Evolutionary conservation across 805 yeast species (phyloP), one percentile per base, ranked within the genome.

Genomic region (Candida tammaniensis): DNA sequence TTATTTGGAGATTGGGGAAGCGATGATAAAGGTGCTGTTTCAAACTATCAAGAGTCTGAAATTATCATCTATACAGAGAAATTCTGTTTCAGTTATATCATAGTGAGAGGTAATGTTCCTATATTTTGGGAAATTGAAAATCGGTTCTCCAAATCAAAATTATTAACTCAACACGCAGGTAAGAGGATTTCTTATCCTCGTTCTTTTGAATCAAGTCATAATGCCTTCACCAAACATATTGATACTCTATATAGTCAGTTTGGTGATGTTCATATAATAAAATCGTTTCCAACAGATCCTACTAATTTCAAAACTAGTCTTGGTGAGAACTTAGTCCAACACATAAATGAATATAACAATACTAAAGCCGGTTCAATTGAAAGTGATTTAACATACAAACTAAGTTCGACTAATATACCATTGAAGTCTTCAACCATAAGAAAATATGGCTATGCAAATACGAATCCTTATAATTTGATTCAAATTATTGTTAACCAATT

Each of bases 1-100:
- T 51, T 75, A 13, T 75, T 74, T 48, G 82, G 82, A 1, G 75
- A 75, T 19, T 71, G 72, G 61, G 77, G 82, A 21, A 63, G 74
- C 46, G 82, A 76, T 47, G 81, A 76, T 40, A 70, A 71, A 25
- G 78, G 80, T 1, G 62, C 65, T 15, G 76, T 64, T 10, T 62
- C 78, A 3, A 74, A 75, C 44, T 74, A 61, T 46, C 72, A 66
- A 15, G 81, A 76, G 44, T 61, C 76, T 4, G 81, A 76, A 49
- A 49, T 74, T 11, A 59, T 75, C 7, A 48, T 74, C 7, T 70
- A 70, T 30, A 58, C 69, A 5, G 60, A 56, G 19, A 57, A 49
- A 29, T 66, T 50, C 37, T 62, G 70, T 44, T 64, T 67, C 42
- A 57, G 76, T 4, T 71, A 72, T 38, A 61, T 70, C 5, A 57